Evolutionary conservation across 192 early-diverging fungal genomes (phyloP).

Genomic region (Cetraspora pellucida): DNA sequence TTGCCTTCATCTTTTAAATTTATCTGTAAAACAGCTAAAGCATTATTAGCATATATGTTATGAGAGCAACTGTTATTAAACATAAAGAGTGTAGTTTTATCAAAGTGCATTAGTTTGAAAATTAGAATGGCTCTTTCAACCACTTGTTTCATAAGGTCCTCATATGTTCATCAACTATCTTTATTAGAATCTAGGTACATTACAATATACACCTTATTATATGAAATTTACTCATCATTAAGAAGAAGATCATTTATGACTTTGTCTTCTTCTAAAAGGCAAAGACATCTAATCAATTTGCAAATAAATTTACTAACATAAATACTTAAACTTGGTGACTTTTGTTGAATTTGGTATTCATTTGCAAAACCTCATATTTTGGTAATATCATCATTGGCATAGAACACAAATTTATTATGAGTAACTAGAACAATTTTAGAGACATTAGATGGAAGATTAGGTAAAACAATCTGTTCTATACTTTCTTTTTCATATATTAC

Average conservation of each 20-base stretch:
- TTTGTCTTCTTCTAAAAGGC: constrained; percentile 10
- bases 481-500: neutral
- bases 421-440: constrained; percentile 8
- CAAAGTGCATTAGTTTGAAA: constrained; percentile 23
- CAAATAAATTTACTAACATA: constrained; percentile 15
- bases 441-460: neutral
- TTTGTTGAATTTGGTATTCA: neutral
- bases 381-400: constrained; percentile 8
- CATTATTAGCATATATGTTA: constrained; percentile 30
- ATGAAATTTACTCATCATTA: neutral
- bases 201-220: constrained; percentile 1
- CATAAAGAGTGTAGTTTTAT: constrained; percentile 31
- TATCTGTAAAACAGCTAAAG: constrained; percentile 35
- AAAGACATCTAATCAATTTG: constrained; percentile 9
- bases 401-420: constrained; percentile 3
- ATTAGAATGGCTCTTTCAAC: constrained; percentile 30
- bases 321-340: constrained; percentile 12
- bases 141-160: constrained; percentile 16
- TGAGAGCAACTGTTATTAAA: constrained; percentile 39
- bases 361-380: neutral
- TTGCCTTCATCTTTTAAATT: constrained; percentile 19
- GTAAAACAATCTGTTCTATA: constrained; percentile 1
- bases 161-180: neutral
- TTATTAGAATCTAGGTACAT: constrained; percentile 7
- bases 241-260: neutral